These are phyloP conservation scores for Arabidopsis suecica DNA, from an alignment of 345 rosid genomes.

Conservation along the genomic window DNA sequence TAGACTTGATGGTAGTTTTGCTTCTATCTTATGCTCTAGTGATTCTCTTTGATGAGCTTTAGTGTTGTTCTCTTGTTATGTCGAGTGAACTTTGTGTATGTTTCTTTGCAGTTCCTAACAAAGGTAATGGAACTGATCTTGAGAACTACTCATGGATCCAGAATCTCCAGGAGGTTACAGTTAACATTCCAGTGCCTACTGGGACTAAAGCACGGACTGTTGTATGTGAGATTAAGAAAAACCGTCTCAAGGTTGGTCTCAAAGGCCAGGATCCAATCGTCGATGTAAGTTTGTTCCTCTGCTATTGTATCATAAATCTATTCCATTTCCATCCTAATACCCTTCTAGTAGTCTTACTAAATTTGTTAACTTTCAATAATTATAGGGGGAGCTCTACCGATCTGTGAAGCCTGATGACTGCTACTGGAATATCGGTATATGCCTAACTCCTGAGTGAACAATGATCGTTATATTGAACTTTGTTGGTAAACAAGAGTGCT, in stretches of 20 bases:
- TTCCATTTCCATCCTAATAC: not conserved
- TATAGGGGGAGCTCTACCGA: slow-evolving; percentile 79
- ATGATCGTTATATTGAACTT: not conserved
- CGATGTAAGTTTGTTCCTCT: slow-evolving; percentile 64
- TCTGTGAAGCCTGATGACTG: slow-evolving; percentile 87
- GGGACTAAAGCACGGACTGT: slow-evolving; percentile 85
- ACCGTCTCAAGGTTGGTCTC: slow-evolving; percentile 85
- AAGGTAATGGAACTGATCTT: slow-evolving; percentile 90
- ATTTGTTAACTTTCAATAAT: slow-evolving; percentile 23
- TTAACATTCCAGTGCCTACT: slow-evolving; percentile 76
- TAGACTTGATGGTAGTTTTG: not conserved
- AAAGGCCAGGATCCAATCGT: slow-evolving; percentile 88
- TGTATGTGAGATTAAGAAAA: slow-evolving; percentile 83
- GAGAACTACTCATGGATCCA: slow-evolving; percentile 97
- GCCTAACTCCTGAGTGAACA: slow-evolving; percentile 12
- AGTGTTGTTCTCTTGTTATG: slow-evolving; percentile 8
- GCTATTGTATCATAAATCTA: not conserved
- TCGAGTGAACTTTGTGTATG: slow-evolving; percentile 5
- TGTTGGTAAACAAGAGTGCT: slow-evolving; percentile 7
- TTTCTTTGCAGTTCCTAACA: slow-evolving; percentile 72
- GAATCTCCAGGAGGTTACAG: slow-evolving; percentile 81
- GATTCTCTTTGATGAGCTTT: not conserved
- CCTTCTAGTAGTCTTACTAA: slow-evolving; percentile 10
- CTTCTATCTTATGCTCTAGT: not conserved
- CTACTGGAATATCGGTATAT: slow-evolving; percentile 95